phyloP scores from a whole-genome alignment of 441 rosid genomes.

The Adansonia grandidieri region DNA sequence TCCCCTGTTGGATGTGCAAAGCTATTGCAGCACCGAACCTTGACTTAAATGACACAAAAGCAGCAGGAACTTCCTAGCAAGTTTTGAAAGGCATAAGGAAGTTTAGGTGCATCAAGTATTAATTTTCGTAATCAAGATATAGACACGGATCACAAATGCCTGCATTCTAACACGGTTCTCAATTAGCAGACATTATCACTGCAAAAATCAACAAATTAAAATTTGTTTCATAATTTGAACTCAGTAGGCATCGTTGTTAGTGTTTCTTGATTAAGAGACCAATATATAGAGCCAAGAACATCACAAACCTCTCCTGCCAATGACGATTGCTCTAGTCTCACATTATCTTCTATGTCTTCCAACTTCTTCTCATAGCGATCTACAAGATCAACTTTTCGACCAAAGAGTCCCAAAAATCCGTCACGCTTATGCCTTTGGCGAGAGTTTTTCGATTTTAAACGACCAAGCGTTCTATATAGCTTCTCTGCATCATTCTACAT shows the following conservation, averaged over 20 bases:
- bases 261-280: constrained; percentile 6
- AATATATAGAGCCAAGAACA: constrained; percentile 15
- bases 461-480: constrained; percentile 59
- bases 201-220: neutral
- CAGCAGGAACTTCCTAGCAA: constrained; percentile 82
- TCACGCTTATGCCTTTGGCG: constrained; percentile 48
- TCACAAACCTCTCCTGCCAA: constrained; percentile 63
- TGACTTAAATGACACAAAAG: constrained; percentile 89
- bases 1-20: constrained; percentile 74
- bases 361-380: constrained; percentile 68
- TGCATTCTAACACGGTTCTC: neutral
- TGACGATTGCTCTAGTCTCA: constrained; percentile 62
- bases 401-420: constrained; percentile 75
- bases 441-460: constrained; percentile 47
- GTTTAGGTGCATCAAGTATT: constrained; percentile 26
- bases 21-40: constrained; percentile 81
- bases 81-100: constrained; percentile 31
- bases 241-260: neutral
- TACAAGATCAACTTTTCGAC: constrained; percentile 62
- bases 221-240: neutral
- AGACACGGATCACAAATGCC: neutral
- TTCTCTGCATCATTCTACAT: constrained; percentile 71
- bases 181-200: neutral
- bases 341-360: constrained; percentile 62
- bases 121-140: constrained; percentile 10